Evolutionary conservation across 352 stramenopile species (phyloP).

Genomic region (Halophytophthora batemanensis): DNA sequence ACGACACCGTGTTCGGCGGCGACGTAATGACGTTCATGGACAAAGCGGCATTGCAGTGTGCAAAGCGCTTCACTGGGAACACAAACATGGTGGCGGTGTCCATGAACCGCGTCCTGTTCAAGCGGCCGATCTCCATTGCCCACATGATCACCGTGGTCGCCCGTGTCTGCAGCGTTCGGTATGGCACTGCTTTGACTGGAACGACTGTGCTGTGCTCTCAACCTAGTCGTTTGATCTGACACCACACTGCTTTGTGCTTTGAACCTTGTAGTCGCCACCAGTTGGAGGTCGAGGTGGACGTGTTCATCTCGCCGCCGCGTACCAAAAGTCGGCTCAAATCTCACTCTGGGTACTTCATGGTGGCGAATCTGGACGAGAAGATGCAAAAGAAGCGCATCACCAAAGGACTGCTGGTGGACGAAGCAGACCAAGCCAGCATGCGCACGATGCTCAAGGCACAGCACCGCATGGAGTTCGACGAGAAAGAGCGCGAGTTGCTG

Average conservation of each 20-base stretch:
- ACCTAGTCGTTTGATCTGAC: not conserved
- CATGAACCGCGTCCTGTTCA: conserved; percentile 48
- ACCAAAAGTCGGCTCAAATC: not conserved
- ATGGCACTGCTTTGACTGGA: not conserved
- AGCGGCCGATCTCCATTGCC: conserved; percentile 30
- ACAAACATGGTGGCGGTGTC: conserved; percentile 42
- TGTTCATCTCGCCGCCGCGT: not conserved
- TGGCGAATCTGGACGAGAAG: conserved; percentile 24
- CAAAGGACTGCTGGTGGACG: conserved; percentile 18
- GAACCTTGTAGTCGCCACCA: conserved; percentile 10
- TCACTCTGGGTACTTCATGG: conserved; percentile 19
- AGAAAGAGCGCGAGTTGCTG: conserved; percentile 11
- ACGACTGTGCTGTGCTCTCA: not conserved
- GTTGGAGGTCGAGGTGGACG: conserved; percentile 15
- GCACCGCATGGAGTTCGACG: conserved; percentile 27
- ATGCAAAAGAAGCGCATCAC: conserved; percentile 24
- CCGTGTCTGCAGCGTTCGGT: conserved; percentile 37
- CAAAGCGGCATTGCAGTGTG: conserved; percentile 39
- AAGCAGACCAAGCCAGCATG: conserved; percentile 23
- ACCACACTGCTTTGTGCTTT: not conserved
- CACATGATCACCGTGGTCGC: conserved; percentile 38
- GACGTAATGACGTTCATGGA: conserved; percentile 39
- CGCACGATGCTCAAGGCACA: conserved; percentile 28
- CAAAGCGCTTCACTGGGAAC: conserved; percentile 43
- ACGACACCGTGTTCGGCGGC: conserved; percentile 45